phyloP scores from a whole-genome alignment of 2,329 filamentous ascomycete genomes.

The Hirsutella minnesotensis region DNA sequence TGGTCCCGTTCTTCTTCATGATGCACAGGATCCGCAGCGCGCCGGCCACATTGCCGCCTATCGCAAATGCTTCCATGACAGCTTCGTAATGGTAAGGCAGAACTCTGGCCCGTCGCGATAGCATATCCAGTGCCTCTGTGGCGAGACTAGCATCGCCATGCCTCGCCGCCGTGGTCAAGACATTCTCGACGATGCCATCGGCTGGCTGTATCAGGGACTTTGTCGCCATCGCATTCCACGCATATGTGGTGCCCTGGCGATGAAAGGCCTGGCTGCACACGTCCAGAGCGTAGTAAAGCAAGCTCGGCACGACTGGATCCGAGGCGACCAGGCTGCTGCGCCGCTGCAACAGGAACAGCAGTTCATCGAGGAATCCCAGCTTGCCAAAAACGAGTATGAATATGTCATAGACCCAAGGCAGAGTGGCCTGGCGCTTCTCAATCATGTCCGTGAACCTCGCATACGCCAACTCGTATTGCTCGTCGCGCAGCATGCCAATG shows the following conservation, averaged over 20 bases:
- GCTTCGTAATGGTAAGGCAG: slow-evolving; percentile 66
- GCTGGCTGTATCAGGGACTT: slow-evolving; percentile 29
- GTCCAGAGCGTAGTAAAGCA: slow-evolving; percentile 68
- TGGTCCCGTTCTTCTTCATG: slow-evolving; percentile 46
- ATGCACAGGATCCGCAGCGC: slow-evolving; percentile 61
- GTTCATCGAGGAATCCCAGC: slow-evolving; percentile 64
- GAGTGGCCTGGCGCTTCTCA: slow-evolving; percentile 38
- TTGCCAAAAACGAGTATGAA: slow-evolving; percentile 64
- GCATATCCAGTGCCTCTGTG: slow-evolving; percentile 51
- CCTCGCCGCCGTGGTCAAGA: slow-evolving; percentile 61
- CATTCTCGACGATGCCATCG: slow-evolving; percentile 52
- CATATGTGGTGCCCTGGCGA: slow-evolving; percentile 50
- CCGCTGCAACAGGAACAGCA: slow-evolving; percentile 53
- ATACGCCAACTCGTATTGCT: slow-evolving; percentile 72
- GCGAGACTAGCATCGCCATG: slow-evolving; percentile 57
- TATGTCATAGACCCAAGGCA: slow-evolving; percentile 68
- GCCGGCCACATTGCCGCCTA: slow-evolving; percentile 44
- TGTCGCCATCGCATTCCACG: slow-evolving; percentile 58
- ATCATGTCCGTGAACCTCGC: slow-evolving; percentile 57
- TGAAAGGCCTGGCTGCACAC: slow-evolving; percentile 54
- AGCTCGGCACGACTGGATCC: slow-evolving; percentile 27
- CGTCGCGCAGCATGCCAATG: slow-evolving; percentile 66
- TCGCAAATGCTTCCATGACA: slow-evolving; percentile 59
- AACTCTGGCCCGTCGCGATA: slow-evolving; percentile 32
- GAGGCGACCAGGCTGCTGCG: slow-evolving; percentile 28